These are phyloP conservation scores for Trichoderma atroviride DNA, from an alignment of 2,329 filamentous ascomycete genomes.

Conservation along the genomic window DNA sequence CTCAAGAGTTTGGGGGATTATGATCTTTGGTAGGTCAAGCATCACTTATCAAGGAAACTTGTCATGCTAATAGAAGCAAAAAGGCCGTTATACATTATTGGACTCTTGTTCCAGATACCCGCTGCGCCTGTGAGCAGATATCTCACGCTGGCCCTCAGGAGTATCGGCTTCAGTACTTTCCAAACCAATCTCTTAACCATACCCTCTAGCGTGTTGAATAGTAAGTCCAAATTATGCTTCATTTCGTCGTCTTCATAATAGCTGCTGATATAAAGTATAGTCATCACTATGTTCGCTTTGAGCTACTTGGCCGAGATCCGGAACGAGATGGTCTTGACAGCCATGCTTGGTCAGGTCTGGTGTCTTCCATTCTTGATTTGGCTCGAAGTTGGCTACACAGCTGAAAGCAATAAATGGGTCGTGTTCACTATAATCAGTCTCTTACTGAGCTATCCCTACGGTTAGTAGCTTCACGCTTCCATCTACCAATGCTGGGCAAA, in stretches of 20 bases:
- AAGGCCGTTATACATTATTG: conserved; percentile 40
- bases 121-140: conserved; percentile 46
- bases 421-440: conserved; percentile 40
- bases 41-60: too few relatives aligned
- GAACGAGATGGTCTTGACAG: conserved; percentile 37
- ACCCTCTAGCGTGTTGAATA: conserved; percentile 35
- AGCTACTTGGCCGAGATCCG: conserved; percentile 21
- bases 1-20: conserved; percentile 59
- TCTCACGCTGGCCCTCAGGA: conserved; percentile 46
- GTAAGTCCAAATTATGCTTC: neutral
- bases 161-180: conserved; percentile 48
- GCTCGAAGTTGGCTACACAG: conserved; percentile 41
- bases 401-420: conserved; percentile 36
- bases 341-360: conserved; percentile 52
- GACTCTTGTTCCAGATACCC: conserved; percentile 49
- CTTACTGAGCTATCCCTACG: conserved; percentile 46
- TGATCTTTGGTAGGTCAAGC: conserved; percentile 54
- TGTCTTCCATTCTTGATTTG: conserved; percentile 54
- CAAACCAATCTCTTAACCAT: conserved; percentile 51
- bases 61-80: neutral
- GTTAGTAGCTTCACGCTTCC: conserved; percentile 31
- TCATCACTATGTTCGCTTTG: conserved; percentile 27
- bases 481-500: neutral
- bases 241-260: neutral
- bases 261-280: conserved; percentile 39